These are phyloP conservation scores for Termitomyces sp. DNA, from an alignment of 768 basidiomycete species.

Conservation along the genomic window DNA sequence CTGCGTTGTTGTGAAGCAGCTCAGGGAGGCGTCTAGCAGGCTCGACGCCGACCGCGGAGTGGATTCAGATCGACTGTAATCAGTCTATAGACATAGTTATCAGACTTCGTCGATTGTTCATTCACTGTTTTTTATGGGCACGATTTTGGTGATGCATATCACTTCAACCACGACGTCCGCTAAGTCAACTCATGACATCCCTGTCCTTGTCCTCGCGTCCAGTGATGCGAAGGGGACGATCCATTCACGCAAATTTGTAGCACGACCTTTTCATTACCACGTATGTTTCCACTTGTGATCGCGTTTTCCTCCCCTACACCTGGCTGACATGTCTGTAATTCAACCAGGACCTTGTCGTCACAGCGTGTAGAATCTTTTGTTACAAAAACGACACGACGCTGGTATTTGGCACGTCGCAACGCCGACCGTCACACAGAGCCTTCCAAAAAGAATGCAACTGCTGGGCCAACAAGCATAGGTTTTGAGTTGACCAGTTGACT, in stretches of 20 bases:
- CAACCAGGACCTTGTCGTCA: constrained; percentile 23
- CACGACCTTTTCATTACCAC: constrained; percentile 23
- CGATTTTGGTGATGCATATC: constrained; percentile 19
- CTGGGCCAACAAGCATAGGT: background rate
- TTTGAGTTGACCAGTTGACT: background rate
- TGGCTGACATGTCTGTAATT: background rate
- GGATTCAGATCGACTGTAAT: constrained; percentile 73
- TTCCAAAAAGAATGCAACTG: background rate
- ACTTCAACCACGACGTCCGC: constrained; percentile 20
- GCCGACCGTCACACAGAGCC: background rate
- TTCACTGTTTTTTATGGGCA: background rate
- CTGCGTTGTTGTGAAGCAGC: constrained; percentile 79
- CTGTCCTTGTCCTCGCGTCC: constrained; percentile 25
- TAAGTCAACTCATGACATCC: constrained; percentile 21
- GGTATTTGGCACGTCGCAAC: constrained; percentile 21
- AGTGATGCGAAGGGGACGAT: constrained; percentile 9
- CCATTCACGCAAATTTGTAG: constrained; percentile 23
- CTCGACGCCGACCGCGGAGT: constrained; percentile 64
- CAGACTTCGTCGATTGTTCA: constrained; percentile 47
- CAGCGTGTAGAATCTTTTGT: constrained; percentile 19
- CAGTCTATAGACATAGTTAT: constrained; percentile 70
- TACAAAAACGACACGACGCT: constrained; percentile 11
- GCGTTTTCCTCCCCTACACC: background rate
- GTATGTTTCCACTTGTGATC: constrained; percentile 13
- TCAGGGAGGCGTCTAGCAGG: constrained; percentile 66